Base-by-base conservation (phyloP, 306 rosid species). In the Bauhinia variegata region DNA sequence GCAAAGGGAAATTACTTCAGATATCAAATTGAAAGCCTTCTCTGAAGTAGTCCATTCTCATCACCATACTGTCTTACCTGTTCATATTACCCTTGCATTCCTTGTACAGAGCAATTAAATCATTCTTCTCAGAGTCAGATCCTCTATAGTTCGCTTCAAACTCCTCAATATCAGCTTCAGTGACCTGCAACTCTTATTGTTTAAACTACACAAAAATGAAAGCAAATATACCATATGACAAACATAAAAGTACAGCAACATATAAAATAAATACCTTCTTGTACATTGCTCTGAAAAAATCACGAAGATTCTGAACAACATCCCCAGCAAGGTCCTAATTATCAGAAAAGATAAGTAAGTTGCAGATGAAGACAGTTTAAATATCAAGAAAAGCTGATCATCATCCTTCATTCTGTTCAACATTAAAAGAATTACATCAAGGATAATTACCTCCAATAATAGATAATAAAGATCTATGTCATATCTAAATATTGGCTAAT, bases 101-200 rank as follows among this genome's bases (percentile, higher is more conserved):
- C 69, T 75, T 77, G 79, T 82, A 90, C 55, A 83, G 75, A 67
- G 85, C 86, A 60, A 88, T 81, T 71, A 91, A 75, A 79, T 91
- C 97, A 59, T 84, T 91, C 78, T 79, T 88, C 84, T 91, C 93
- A 0, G 93, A 88, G 43, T 86, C 91, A 42, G 95, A 91, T 54
- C 96, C 97, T 59, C 93, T 79, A 41, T 91, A 91, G 56, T 86
- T 86, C 42, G 89, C 93, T 83, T 91, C 93, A 83, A 88, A 91
- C 75, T 84, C 96, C 80, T 84, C 89, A 53, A 91, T 84, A 60
- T 86, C 97, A 68, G 89, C 93, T 78, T 88, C 91, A 57, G 91
- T 84, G 46, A 93, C 97, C 97, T 93, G 60, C 54, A 31, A 60
- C 55, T 49, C 70, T 55, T 28, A 36, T 32, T 31, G 74, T 32